Percentiles rank a stretch among this genome's conserved stretches.
These are phyloP conservation scores for Ogataea salicorniae DNA, from an alignment of 805 yeast species.

Conservation along the genomic window DNA sequence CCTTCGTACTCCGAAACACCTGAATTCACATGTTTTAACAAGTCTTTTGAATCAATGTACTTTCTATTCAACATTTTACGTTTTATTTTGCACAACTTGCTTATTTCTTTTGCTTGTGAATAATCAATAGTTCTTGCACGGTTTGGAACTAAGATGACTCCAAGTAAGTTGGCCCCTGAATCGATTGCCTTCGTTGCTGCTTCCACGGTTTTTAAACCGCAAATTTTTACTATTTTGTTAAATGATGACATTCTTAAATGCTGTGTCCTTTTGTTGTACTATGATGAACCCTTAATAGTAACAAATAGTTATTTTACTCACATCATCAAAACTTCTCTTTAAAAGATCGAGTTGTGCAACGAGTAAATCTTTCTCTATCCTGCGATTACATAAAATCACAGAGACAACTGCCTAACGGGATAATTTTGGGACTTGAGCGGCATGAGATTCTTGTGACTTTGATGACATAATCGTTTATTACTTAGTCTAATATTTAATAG, in stretches of 20 bases:
- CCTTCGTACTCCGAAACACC: slow-evolving; percentile 1
- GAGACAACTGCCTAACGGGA: no score
- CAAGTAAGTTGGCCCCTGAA: slow-evolving; percentile 70
- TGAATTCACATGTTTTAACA: slow-evolving; percentile 21
- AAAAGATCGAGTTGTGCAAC: no score
- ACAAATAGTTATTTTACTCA: no score
- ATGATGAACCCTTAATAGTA: no score
- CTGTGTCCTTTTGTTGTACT: neutral
- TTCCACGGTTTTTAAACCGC: slow-evolving; percentile 68
- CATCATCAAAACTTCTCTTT: no score
- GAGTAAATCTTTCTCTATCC: no score
- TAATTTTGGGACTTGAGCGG: no score
- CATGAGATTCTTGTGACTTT: no score
- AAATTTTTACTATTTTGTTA: slow-evolving; percentile 62
- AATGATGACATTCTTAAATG: slow-evolving; percentile 5
- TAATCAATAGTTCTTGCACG: slow-evolving; percentile 63
- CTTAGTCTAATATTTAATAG: no score
- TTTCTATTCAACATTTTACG: slow-evolving; percentile 16
- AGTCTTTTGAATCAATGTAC: slow-evolving; percentile 20
- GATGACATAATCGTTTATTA: no score
- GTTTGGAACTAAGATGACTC: slow-evolving; percentile 83
- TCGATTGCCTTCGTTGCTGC: slow-evolving; percentile 70
- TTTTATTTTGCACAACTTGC: slow-evolving; percentile 25
- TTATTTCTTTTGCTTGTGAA: slow-evolving; percentile 42
- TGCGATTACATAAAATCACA: no score